These are phyloP conservation scores for Dentipellis sp. DNA, from an alignment of 768 basidiomycete species.

Conservation along the genomic window DNA sequence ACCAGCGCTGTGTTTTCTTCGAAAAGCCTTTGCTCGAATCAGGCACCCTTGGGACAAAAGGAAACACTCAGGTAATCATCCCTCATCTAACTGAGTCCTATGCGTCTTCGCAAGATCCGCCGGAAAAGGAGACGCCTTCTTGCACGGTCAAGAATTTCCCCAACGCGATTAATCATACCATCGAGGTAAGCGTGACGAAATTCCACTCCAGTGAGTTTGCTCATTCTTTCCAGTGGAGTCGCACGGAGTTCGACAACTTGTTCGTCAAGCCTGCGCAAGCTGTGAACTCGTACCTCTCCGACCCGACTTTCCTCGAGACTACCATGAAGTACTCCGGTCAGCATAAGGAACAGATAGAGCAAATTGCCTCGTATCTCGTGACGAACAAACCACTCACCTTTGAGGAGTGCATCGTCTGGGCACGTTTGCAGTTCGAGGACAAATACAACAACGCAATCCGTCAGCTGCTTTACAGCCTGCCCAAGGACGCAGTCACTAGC, in stretches of 20 bases:
- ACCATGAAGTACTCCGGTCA: conserved; percentile 88
- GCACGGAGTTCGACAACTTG: conserved; percentile 83
- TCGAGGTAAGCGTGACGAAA: conserved; percentile 54
- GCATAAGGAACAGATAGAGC: conserved; percentile 81
- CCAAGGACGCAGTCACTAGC: conserved; percentile 87
- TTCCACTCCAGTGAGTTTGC: background rate
- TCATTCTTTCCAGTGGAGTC: conserved; percentile 62
- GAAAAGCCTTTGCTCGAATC: conserved; percentile 94
- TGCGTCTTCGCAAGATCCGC: conserved; percentile 95
- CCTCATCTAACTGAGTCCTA: conserved; percentile 96
- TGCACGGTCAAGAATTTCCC: conserved; percentile 99
- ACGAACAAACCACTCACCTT: conserved; percentile 91
- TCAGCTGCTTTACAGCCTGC: conserved; percentile 88
- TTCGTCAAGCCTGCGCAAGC: conserved; percentile 93
- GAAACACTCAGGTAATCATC: conserved; percentile 91
- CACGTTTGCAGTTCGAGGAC: conserved; percentile 88
- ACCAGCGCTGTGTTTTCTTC: conserved; percentile 95
- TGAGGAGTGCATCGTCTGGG: conserved; percentile 97
- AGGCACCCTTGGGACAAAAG: conserved; percentile 96
- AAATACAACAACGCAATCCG: conserved; percentile 90
- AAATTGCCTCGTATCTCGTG: conserved; percentile 84
- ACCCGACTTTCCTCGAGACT: conserved; percentile 90
- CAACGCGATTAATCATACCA: conserved; percentile 94
- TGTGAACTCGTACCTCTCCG: conserved; percentile 93
- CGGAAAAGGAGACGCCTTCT: conserved; percentile 93